Conservation (phyloP, 2,329 filamentous ascomycete genomes). For the Ceratocystis diversiconidia region DNA sequence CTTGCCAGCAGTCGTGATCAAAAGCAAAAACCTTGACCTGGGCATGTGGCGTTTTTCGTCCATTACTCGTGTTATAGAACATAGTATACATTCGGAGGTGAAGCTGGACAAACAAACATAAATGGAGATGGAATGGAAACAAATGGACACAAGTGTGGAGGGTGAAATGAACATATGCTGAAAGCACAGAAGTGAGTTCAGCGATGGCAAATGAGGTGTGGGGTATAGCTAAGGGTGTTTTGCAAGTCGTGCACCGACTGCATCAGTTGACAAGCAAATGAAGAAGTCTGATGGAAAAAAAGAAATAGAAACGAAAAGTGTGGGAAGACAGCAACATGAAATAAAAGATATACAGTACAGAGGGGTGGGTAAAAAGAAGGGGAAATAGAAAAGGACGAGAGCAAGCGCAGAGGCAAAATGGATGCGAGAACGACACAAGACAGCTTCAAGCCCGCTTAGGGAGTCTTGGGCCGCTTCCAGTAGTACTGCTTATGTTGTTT, state of each 20-base stretch:
- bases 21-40: background rate
- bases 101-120: background rate
- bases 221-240: background rate
- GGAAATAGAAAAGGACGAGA: background rate
- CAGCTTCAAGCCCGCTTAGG: slow-evolving; percentile 27
- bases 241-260: background rate
- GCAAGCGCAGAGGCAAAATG: background rate
- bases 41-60: background rate
- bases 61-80: background rate
- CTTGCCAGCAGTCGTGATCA: background rate
- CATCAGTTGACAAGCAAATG: background rate
- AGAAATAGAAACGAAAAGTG: background rate
- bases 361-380: background rate
- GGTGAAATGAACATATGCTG: background rate
- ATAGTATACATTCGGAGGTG: background rate
- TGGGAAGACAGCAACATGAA: background rate
- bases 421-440: background rate
- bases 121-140: background rate
- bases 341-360: slow-evolving; percentile 8
- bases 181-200: background rate
- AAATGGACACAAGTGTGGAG: background rate
- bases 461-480: slow-evolving; percentile 50
- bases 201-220: background rate
- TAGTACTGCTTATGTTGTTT: slow-evolving; percentile 90
- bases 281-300: background rate